Evolutionary conservation across 2,329 filamentous ascomycete genomes (phyloP), one percentile per base, ranked within the genome.

Genomic region (Endothia cerciana): DNA sequence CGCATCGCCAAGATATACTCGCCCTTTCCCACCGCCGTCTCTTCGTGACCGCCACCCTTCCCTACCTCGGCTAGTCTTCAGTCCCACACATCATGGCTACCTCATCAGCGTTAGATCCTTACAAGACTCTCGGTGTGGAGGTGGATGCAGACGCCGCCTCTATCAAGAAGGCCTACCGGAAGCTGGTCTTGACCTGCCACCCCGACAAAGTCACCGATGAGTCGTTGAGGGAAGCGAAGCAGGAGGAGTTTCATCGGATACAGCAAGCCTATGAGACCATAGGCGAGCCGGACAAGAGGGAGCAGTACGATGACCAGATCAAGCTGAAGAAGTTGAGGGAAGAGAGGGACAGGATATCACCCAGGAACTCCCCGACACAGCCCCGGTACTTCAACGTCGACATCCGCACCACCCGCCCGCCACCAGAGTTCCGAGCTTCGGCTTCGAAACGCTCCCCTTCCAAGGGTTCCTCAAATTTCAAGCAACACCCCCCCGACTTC

Each of bases 221-320:
- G 62, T 82, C 87, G 19, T 82, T 91, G 73, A 96, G 95, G 78
- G 87, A 88, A 66, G 81, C 87, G 72, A 96, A 94, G 77, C 88
- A 91, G 72, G 89, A 93, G 72, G 90, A 97, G 78, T 99, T 98
- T 74, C 93, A 97, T 78, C 89, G 88, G 75, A 92, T 98, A 41
- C 94, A 97, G 77, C 88, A 94, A 72, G 94, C 95, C 60, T 99
- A 97, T 78, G 95, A 98, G 78, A 83, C 95, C 38, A 86, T 99
- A 68, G 91, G 88, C 73, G 90, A 97, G 74, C 91, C 94, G 36
- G 83, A 81, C 7, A 87, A 89, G 74, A 84, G 92, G 67, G 78
- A 82, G 66, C 88, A 89, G 71, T 97, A 97, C 77, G 93, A 98
- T 78, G 88, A 93, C 62, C 85, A 89, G 74, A 82, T 90, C 68